Base-by-base conservation (phyloP, 2,329 filamentous ascomycete species). In the Colletotrichum gloeosporioides region DNA sequence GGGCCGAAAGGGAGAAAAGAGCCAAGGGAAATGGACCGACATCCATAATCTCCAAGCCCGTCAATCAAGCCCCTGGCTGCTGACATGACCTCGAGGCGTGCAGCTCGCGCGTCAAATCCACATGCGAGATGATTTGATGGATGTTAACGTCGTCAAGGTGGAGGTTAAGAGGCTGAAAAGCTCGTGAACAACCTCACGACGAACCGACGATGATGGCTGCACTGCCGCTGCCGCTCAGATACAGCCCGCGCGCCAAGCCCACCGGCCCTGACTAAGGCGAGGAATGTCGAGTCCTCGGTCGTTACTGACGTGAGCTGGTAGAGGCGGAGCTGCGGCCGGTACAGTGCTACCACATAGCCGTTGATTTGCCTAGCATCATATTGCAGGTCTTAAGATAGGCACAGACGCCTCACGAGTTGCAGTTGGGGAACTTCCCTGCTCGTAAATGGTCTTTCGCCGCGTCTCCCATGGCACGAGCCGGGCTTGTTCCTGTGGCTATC, bases 321-420 rank as follows among this genome's bases (percentile, higher is more conserved):
- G 36, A 39, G 29, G 44, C 39, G 44, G 32, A 62, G 39, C 22
- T 39, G 66, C 22, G 25, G 65, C 36, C 69, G 29, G 64, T 32
- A 53, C 53, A 22, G 34, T 49, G 31, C 57, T 44, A 32, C 64
- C 29, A 25, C 25, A 22, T 25, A 22, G 32, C 61, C 65, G 34
- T 39, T 62, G 36, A 62, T 15, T 13, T 62, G 65, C 70, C 70
- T 69, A 64, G 32, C 53, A 69, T 69, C 63, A 69, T 71, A 71
- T 31, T 31, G 29, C 49, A 66, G 13, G 61, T 75, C 68, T 66
- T 66, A 66, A 71, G 53, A 25, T 29, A 32, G 53, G 68, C 69
- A 71, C 68, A 66, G 72, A 61, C 72, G 64, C 34, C 18, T 4
- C 6, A 57, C 49, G 18, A 66, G 59, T 59, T 49, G 44, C 61